phyloP scores from a whole-genome alignment of 1,139 yeast species.

The Scheffersomyces cryptocercus region DNA sequence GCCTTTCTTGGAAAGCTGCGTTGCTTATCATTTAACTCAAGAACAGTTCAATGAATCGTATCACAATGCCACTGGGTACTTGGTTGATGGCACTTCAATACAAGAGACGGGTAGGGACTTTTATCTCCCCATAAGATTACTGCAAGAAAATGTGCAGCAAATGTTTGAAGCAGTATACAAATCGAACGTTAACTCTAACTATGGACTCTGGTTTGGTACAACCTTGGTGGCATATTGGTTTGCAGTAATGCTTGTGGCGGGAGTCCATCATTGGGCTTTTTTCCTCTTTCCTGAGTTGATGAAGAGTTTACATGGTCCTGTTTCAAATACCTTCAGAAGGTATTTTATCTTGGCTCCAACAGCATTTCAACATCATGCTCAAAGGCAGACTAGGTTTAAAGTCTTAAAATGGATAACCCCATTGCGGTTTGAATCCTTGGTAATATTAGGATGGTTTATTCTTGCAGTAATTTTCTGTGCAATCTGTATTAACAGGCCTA shows the following conservation, averaged over 20 bases:
- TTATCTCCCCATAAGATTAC: conserved; percentile 8
- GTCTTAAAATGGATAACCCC: conserved; percentile 11
- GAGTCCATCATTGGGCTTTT: conserved; percentile 9
- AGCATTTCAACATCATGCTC: conserved; percentile 2
- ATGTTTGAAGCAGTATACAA: background rate
- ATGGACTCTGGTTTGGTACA: conserved; percentile 16
- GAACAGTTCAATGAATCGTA: conserved; percentile 1
- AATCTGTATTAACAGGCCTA: background rate
- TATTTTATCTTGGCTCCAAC: conserved; percentile 3
- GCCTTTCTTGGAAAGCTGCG: conserved; percentile 4
- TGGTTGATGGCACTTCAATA: conserved; percentile 1
- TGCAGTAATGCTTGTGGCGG: conserved; percentile 12
- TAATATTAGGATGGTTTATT: conserved; percentile 2
- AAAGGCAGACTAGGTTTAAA: conserved; percentile 4
- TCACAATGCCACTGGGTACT: conserved; percentile 3
- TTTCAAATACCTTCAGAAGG: conserved; percentile 10
- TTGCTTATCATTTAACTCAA: background rate
- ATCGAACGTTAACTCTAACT: conserved; percentile 5
- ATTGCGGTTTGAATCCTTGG: conserved; percentile 8
- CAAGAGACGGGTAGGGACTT: background rate
- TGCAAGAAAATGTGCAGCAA: conserved; percentile 1
- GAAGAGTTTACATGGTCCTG: conserved; percentile 9
- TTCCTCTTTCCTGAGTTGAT: conserved; percentile 9
- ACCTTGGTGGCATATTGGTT: conserved; percentile 16
- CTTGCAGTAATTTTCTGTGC: conserved; percentile 1